These are phyloP conservation scores for Medakamo hakoo DNA, from an alignment of 139 green algal species.

Conservation along the genomic window DNA sequence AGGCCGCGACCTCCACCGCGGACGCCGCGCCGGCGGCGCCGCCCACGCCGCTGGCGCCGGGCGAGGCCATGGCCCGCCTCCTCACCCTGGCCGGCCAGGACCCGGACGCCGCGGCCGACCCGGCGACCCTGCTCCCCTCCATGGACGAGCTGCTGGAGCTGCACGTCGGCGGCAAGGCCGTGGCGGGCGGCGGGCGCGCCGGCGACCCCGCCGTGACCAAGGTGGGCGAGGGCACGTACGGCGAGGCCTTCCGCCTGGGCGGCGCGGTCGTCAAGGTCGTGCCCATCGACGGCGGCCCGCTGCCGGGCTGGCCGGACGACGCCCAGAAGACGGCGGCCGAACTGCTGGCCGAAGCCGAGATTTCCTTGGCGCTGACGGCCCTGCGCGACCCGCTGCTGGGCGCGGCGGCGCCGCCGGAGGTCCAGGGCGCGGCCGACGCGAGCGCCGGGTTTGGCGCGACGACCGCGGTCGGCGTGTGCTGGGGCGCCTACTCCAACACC, in stretches of 20 bases:
- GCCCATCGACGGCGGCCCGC: slow-evolving; percentile 67
- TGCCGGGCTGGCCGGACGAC: slow-evolving; percentile 6
- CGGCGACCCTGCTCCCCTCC: slow-evolving; percentile 19
- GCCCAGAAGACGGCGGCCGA: slow-evolving; percentile 52
- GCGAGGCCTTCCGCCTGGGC: slow-evolving; percentile 60
- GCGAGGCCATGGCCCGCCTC: not conserved
- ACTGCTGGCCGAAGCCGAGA: slow-evolving; percentile 55
- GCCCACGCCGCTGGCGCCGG: not conserved
- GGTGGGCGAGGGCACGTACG: slow-evolving; percentile 86
- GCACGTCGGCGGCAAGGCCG: slow-evolving; percentile 24
- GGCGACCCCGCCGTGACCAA: slow-evolving; percentile 11
- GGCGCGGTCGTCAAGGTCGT: slow-evolving; percentile 75
- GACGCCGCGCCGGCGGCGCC: too few species aligned
- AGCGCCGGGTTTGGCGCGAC: slow-evolving; percentile 57
- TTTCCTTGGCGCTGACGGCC: slow-evolving; percentile 43
- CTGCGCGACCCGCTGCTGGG: slow-evolving; percentile 17
- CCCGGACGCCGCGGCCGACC: too few species aligned
- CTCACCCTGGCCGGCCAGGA: not conserved
- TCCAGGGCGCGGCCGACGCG: slow-evolving; percentile 15
- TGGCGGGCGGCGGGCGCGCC: slow-evolving; percentile 1
- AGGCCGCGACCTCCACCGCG: too few species aligned
- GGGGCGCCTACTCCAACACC: slow-evolving; percentile 25
- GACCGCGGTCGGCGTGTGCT: slow-evolving; percentile 42
- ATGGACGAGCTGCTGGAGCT: slow-evolving; percentile 38
- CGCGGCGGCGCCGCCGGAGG: not conserved